Percentiles rank a stretch among this genome's conserved stretches.
phyloP scores from a whole-genome alignment of 2,329 filamentous ascomycete species.

The Akanthomyces dipterigenus region DNA sequence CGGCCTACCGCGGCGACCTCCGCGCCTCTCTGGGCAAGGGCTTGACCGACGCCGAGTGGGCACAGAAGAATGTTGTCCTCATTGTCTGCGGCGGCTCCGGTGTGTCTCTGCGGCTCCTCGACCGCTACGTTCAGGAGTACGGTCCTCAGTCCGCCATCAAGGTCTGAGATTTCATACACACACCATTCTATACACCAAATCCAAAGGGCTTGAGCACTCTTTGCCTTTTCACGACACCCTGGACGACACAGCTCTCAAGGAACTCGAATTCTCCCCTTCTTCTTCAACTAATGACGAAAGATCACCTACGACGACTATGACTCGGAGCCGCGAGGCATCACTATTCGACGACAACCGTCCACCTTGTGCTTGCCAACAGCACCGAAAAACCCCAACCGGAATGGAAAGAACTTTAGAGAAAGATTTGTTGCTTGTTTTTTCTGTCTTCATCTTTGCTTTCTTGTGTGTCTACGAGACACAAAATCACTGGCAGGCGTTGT shows the following conservation, averaged over 20 bases:
- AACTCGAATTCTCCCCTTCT: neutral
- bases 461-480: slow-evolving; percentile 1
- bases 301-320: slow-evolving; percentile 1
- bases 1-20: slow-evolving; percentile 58
- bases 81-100: slow-evolving; percentile 77
- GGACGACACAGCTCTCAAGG: neutral
- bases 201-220: neutral
- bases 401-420: slow-evolving; percentile 11
- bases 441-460: neutral
- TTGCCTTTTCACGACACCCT: neutral
- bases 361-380: neutral
- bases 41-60: slow-evolving; percentile 50
- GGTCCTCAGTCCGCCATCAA: slow-evolving; percentile 26
- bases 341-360: neutral
- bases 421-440: slow-evolving; percentile 10
- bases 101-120: slow-evolving; percentile 55
- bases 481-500: slow-evolving; percentile 10
- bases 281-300: neutral
- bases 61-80: slow-evolving; percentile 68
- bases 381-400: neutral
- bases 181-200: neutral
- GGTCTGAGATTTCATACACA: slow-evolving; percentile 13
- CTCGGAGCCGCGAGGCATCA: neutral
- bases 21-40: slow-evolving; percentile 51
- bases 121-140: slow-evolving; percentile 48